These are phyloP conservation scores for Phialocephala subalpina DNA, from an alignment of 2,329 filamentous ascomycete species.

Conservation along the genomic window DNA sequence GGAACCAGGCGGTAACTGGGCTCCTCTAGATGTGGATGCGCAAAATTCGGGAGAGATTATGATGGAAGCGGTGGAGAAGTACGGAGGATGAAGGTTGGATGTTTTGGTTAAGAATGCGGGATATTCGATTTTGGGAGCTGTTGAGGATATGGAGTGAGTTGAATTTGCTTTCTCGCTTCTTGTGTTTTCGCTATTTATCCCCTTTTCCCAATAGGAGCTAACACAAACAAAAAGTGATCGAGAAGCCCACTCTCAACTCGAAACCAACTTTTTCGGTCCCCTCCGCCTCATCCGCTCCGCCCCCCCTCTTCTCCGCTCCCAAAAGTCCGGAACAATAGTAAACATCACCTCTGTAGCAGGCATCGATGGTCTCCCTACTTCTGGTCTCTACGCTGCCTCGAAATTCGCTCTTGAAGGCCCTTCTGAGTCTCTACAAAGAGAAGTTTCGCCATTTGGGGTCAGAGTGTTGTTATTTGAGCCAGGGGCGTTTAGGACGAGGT, in stretches of 20 bases:
- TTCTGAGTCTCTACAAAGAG: neutral
- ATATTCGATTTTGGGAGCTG: neutral
- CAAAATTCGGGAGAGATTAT: neutral
- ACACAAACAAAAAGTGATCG: neutral
- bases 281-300: neutral
- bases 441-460: neutral
- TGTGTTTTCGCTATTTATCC: neutral
- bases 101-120: neutral
- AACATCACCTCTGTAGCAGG: neutral
- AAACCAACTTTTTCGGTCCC: conserved; percentile 3
- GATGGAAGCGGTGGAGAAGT: neutral
- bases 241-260: neutral
- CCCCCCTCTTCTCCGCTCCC: neutral
- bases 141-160: neutral
- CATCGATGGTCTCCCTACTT: neutral
- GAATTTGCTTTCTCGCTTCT: neutral
- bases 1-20: neutral
- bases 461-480: neutral
- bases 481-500: neutral
- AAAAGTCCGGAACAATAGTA: neutral
- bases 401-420: neutral
- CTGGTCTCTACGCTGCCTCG: neutral
- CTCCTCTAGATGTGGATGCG: neutral
- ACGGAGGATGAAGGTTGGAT: neutral
- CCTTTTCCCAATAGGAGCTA: neutral